A percentile compares a stretch with the other conserved stretches of the same genome.
These are phyloP conservation scores for Colletotrichum lindemuthianum DNA, from an alignment of 2,329 filamentous ascomycete genomes.

Conservation along the genomic window DNA sequence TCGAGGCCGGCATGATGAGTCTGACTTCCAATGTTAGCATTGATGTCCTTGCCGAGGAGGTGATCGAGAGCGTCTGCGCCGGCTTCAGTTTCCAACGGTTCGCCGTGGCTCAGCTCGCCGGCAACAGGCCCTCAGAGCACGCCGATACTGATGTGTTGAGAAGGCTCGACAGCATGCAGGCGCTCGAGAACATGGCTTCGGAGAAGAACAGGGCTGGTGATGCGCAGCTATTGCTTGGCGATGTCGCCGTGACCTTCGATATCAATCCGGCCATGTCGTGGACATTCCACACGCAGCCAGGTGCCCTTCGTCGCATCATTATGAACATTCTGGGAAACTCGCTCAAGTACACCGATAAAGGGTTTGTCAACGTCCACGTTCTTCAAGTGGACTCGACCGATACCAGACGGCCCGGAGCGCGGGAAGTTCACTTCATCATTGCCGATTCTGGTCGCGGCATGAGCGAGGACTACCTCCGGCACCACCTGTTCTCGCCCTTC, in stretches of 20 bases:
- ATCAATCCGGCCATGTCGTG: conserved; percentile 59
- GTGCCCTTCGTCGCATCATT: conserved; percentile 62
- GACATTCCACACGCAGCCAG: conserved; percentile 64
- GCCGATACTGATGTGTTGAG: conserved; percentile 22
- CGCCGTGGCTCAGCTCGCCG: conserved; percentile 18
- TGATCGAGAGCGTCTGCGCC: conserved; percentile 49
- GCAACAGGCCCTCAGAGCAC: conserved; percentile 5
- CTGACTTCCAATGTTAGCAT: conserved; percentile 44
- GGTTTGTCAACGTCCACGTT: conserved; percentile 45
- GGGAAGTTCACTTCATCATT: conserved; percentile 55
- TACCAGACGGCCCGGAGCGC: not conserved
- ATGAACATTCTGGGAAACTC: conserved; percentile 73
- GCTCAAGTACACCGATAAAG: conserved; percentile 65
- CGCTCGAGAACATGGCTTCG: conserved; percentile 33
- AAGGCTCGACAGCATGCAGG: conserved; percentile 35
- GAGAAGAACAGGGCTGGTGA: conserved; percentile 13
- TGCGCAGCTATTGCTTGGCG: conserved; percentile 15
- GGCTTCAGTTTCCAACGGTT: conserved; percentile 48
- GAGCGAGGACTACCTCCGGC: conserved; percentile 67
- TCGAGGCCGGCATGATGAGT: conserved; percentile 38
- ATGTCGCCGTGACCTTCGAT: conserved; percentile 59
- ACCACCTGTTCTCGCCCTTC: conserved; percentile 71
- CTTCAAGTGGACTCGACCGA: conserved; percentile 30
- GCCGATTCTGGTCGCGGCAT: conserved; percentile 75
- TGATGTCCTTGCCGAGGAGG: conserved; percentile 48